phyloP scores from a whole-genome alignment of 225 moss, liverwort and hornwort species.

The Antitrichia curtipendula region DNA sequence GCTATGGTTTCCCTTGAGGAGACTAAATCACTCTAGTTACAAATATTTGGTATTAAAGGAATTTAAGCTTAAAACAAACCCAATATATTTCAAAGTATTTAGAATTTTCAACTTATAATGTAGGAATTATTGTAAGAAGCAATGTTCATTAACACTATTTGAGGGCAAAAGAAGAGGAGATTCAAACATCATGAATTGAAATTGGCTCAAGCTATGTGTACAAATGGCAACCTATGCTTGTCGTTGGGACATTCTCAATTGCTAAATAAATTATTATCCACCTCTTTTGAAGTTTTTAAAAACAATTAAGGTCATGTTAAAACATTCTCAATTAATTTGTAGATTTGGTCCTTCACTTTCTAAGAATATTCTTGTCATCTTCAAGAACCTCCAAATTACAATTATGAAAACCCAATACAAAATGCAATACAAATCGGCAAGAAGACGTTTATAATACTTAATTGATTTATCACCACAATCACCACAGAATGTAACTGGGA shows the following conservation, averaged over 20 bases:
- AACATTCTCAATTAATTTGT: background rate
- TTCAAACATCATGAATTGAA: background rate
- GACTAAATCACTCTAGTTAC: background rate
- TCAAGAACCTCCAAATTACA: background rate
- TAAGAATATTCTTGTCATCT: background rate
- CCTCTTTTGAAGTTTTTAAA: background rate
- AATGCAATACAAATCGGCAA: background rate
- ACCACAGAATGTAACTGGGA: too few species aligned
- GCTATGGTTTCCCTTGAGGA: background rate
- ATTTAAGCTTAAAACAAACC: background rate
- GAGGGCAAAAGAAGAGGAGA: background rate
- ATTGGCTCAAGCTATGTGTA: rapidly evolving
- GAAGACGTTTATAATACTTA: background rate
- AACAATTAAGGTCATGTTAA: background rate
- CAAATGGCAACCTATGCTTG: background rate
- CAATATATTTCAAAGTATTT: background rate
- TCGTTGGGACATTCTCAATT: background rate
- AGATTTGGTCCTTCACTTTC: background rate
- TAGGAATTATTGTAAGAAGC: background rate
- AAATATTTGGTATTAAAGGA: background rate
- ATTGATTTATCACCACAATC: background rate
- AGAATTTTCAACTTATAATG: too few species aligned
- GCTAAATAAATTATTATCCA: background rate
- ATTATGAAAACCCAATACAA: background rate
- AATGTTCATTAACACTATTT: background rate